A percentile compares a stretch with the other conserved stretches of the same genome.
Evolutionary conservation across 768 basidiomycete species (phyloP).

Genomic region (Suillus clintonianus): DNA sequence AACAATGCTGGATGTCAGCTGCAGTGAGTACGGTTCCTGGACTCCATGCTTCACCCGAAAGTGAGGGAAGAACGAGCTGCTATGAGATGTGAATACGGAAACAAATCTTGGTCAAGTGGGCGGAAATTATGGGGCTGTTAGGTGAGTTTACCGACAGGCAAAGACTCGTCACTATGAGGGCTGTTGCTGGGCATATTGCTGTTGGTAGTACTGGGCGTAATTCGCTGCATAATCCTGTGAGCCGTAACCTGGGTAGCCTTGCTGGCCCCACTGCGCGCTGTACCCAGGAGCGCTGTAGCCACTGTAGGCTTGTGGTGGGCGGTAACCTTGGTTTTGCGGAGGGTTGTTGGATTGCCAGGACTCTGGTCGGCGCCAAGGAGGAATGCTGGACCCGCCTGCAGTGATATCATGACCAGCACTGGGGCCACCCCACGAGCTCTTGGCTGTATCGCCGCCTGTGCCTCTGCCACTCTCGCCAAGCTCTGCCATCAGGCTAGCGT

Average conservation of each 20-base stretch:
- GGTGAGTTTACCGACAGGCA: constrained; percentile 2
- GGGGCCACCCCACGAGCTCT: constrained; percentile 64
- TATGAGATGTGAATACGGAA: constrained; percentile 2
- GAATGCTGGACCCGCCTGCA: constrained; percentile 72
- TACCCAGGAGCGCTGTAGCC: constrained; percentile 46
- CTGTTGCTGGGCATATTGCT: constrained; percentile 82
- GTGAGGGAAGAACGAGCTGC: constrained; percentile 1
- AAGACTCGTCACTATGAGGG: constrained; percentile 1
- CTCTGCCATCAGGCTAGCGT: constrained; percentile 96
- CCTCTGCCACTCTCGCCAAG: constrained; percentile 81
- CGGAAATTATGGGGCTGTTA: constrained; percentile 1
- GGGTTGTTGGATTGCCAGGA: constrained; percentile 67
- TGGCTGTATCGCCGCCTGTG: constrained; percentile 52
- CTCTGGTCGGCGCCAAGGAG: constrained; percentile 91
- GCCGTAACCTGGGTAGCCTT: constrained; percentile 39
- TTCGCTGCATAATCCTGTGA: constrained; percentile 70
- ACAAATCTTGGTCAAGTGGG: background rate
- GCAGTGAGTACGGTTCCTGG: background rate
- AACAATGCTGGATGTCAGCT: constrained; percentile 7
- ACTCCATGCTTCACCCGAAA: background rate
- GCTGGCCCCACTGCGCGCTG: constrained; percentile 38
- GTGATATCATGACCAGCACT: constrained; percentile 60
- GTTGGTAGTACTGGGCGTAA: constrained; percentile 87
- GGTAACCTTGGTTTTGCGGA: constrained; percentile 59
- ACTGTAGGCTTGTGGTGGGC: constrained; percentile 69